Base-by-base conservation (phyloP, 257 asterid species). In the Asclepias syriaca region DNA sequence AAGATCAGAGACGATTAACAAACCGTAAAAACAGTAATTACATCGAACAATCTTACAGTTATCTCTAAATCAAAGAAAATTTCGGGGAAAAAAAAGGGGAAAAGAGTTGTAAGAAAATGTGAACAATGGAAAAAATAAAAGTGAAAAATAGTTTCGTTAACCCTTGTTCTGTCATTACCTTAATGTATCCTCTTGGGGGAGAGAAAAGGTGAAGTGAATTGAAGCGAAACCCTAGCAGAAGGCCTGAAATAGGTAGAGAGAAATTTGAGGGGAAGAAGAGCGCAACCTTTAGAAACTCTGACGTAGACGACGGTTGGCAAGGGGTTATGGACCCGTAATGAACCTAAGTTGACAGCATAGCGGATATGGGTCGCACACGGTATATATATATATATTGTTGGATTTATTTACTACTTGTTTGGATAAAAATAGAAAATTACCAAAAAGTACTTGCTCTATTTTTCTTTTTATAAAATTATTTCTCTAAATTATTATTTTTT, bases 171-270 rank as follows among this genome's bases (percentile, higher is more conserved):
- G 0, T 43, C 48, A 1, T 43, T 43, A 43, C 48, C 48, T 43
- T 43, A 7, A 8, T 43, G 10, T 43, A 29, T 43, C 48, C 48
- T 34, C 27, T 15, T 4, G 9, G 24, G 29, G 10, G n/a, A 3
- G 72, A 1, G 22, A 54, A 34, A 19, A 19, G n/a, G 51, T 21
- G 27, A 8, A 53, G 34, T 43, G 18, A 3, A 15, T 19, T 14
- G 6, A 32, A 74, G 24, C 50, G 56, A 74, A 68, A 45, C 69
- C 73, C 69, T 67, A 58, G 76, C 50, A 49, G 64, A 63, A 49
- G 65, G 75, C 24, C 65, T 15, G 55, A 24, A 24, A 18, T 58
- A 32, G 40, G 29, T 71, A 53, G 51, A 55, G 65, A n/a, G 48
- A 43, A 8, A 6, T 43, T 43, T 43, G 11, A 43, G 16, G 43